Base-by-base conservation (phyloP, 305 asterid species). In the Rubia balearica region DNA sequence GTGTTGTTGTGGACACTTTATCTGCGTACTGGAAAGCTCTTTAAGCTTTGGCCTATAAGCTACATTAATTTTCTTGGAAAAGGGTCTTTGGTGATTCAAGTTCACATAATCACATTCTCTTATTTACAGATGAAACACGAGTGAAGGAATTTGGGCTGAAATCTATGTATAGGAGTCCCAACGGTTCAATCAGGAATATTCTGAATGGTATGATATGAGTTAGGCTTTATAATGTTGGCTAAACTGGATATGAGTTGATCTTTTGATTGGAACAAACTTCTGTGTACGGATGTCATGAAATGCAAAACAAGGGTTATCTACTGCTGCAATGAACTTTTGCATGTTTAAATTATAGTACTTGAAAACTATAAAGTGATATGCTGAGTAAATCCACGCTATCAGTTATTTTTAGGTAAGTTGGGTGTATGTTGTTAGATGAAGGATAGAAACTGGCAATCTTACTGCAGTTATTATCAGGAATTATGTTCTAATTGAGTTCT, bases 141-240 rank as follows among this genome's bases (percentile, higher is more conserved):
- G 95, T 92, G 73, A 79, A 88, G 84, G 96, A 92, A 81, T 90
- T 82, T 76, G 91, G 85, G 77, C 86, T 92, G 74, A 92, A 90
- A 75, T 57, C 84, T 49, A 92, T 88, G 96, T 92, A 96, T 97
- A 87, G 78, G 82, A 92, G 98, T 73, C 97, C 98, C 80, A 92
- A 92, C 74, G 97, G 98, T 81, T 88, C 97, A 68, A 90, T 92
- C 82, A 83, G 98, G 81, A 92, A 92, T 79, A 88, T 90, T 53
- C 76, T 92, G 76, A 78, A 92, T 73, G 98, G 98, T 92, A 48
- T 45, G 84, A 62, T n/a, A n/a, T n/a, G n/a, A n/a, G 30, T 78
- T 42, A 59, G 21, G 51, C 75, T 64, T n/a, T 27, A 19, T 42
- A 59, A 57, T 19, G 36, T 14, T 14, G 5, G 42, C n/a, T 62